These are phyloP conservation scores for Pestalotiopsis sp. DNA, from an alignment of 2,329 filamentous ascomycete species.

Conservation along the genomic window DNA sequence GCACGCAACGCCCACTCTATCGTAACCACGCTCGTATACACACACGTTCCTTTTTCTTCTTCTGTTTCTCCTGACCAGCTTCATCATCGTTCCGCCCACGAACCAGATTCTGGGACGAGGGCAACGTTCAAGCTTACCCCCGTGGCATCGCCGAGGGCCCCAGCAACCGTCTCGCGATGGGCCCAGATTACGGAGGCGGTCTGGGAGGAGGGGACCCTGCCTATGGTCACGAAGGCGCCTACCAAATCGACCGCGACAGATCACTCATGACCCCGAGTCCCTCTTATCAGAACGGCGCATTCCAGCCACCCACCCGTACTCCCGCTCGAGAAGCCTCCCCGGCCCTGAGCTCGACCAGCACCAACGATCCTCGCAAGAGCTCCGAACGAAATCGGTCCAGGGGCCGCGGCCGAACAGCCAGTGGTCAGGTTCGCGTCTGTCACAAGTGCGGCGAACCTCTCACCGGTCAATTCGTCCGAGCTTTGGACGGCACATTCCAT, in stretches of 20 bases:
- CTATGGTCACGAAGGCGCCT: conserved; percentile 31
- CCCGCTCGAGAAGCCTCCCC: conserved; percentile 35
- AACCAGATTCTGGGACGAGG: conserved; percentile 7
- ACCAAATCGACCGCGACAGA: conserved; percentile 35
- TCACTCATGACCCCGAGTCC: conserved; percentile 35
- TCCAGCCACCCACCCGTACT: conserved; percentile 29
- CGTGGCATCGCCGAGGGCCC: conserved; percentile 8
- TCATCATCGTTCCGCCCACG: not conserved
- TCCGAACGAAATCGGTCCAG: conserved; percentile 61
- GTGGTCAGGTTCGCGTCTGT: conserved; percentile 67
- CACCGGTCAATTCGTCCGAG: conserved; percentile 94
- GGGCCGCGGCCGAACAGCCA: conserved; percentile 55
- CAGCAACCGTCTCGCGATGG: conserved; percentile 24
- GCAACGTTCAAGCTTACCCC: not conserved
- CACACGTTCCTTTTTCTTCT: not conserved
- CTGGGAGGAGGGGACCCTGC: conserved; percentile 31
- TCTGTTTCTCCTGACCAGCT: not conserved
- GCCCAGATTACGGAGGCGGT: conserved; percentile 36
- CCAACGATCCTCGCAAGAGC: conserved; percentile 53
- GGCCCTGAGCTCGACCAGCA: conserved; percentile 36
- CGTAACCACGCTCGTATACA: conserved; percentile 8
- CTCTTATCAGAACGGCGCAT: conserved; percentile 31
- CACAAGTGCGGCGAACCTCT: conserved; percentile 88
- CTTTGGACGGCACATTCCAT: conserved; percentile 91
- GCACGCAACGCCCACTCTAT: conserved; percentile 14